Base-by-base conservation (phyloP, 805 yeast species). In the Yamadazyma olivae region DNA sequence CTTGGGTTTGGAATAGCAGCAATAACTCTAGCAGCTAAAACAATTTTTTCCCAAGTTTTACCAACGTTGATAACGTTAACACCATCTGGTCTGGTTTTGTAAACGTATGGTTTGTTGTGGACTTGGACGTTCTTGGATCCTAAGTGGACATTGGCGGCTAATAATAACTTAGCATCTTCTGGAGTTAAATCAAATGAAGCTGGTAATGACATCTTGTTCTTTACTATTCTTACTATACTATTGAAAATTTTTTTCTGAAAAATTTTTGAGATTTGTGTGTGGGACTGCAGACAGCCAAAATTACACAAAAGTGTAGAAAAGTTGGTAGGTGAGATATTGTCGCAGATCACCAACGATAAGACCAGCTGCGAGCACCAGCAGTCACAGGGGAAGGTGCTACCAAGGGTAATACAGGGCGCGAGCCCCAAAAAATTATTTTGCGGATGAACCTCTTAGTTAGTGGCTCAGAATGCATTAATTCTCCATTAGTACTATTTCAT, bases 81-180 rank as follows among this genome's bases (percentile, higher is more conserved):
- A 83, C 99, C 99, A 71, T 93, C 99, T 75, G 95, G 93, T 80
- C 98, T 90, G 74, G 96, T 83, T 79, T 88, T 86, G 91, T 77
- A 86, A 61, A 91, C 95, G 81, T 88, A 88, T 73, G 93, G 83
- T 71, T 84, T 85, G 83, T 87, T 89, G 87, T 89, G 96, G 65
- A 87, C 95, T 80, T 90, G 97, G 73, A 91, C 95, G 88, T 93
- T 93, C 88, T 93, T 93, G 71, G 98, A 83, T 75, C 99, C 99
- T 72, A 93, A 84, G 81, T 93, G 99, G 65, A 83, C 87, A 88
- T 91, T 91, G 72, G 99, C 99, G 72, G 99, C 98, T 78, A 93
- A 83, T 75, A 93, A 81, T 71, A 91, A 86, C 81, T 93, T 93
- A 77, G 95, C 95, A 77, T 90, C 97, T 78, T 88, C 96, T 74